Evolutionary conservation across 257 asterid genomes (phyloP).

Genomic region (Solanum lignicaule): DNA sequence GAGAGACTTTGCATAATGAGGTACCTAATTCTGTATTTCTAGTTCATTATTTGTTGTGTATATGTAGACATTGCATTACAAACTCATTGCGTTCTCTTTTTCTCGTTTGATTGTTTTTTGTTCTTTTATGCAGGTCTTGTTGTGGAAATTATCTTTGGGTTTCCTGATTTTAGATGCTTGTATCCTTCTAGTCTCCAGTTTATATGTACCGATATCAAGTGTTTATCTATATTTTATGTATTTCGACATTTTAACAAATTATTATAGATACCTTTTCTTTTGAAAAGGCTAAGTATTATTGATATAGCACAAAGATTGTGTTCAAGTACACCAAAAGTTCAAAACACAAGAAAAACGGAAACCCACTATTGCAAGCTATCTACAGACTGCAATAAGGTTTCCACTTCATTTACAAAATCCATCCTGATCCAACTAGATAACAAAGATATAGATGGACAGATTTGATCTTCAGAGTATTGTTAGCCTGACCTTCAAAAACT

Average conservation of each 20-base stretch:
- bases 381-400: neutral
- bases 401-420: neutral
- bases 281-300: neutral
- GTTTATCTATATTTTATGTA: neutral
- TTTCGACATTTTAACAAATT: neutral
- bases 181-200: slow-evolving; percentile 33
- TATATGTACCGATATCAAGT: neutral
- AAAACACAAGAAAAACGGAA: neutral
- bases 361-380: neutral
- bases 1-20: slow-evolving; percentile 32
- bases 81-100: neutral
- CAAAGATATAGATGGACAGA: neutral
- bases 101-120: neutral
- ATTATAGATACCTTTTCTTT: neutral
- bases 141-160: slow-evolving; percentile 43
- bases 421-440: neutral
- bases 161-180: slow-evolving; percentile 60
- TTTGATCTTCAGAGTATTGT: neutral
- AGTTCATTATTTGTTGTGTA: neutral
- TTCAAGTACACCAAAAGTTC: neutral
- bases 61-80: neutral
- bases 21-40: slow-evolving; percentile 13
- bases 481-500: neutral
- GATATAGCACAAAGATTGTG: neutral
- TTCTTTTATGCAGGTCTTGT: slow-evolving; percentile 37